Percentiles rank a stretch among this genome's conserved stretches.
Evolutionary conservation across 1,139 yeast species (phyloP).

Genomic region (Protomyces lactucae-debilis): DNA sequence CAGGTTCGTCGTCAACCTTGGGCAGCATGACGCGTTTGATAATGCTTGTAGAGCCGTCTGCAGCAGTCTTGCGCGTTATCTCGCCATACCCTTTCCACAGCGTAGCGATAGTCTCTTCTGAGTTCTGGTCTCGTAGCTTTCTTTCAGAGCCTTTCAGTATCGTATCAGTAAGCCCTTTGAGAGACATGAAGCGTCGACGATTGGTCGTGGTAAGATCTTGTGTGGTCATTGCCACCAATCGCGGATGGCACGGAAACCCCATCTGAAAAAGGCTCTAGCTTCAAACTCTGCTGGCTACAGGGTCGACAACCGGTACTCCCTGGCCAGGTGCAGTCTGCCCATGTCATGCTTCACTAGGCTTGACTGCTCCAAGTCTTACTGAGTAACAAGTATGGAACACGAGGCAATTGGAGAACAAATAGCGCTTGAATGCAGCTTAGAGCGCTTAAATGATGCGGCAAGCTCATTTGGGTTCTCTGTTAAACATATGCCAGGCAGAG

Average conservation of each 20-base stretch:
- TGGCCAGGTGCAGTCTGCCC: too few species aligned
- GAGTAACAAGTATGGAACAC: too few species aligned
- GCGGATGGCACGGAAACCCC: too few species aligned
- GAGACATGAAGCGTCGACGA: background rate
- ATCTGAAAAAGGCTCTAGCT: too few species aligned
- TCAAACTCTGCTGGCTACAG: too few species aligned
- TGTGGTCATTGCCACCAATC: too few species aligned
- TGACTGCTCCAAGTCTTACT: too few species aligned
- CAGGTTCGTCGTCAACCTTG: background rate
- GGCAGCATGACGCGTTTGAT: background rate
- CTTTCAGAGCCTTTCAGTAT: background rate
- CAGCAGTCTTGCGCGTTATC: background rate
- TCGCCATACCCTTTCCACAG: conserved; percentile 9
- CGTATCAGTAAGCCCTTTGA: background rate
- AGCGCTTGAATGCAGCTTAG: background rate
- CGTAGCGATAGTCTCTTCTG: background rate
- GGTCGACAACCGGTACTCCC: too few species aligned
- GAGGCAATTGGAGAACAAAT: too few species aligned
- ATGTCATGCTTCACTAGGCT: too few species aligned
- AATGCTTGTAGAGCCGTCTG: background rate
- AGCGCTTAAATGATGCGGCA: background rate
- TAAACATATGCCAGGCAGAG: background rate
- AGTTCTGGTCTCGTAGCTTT: background rate
- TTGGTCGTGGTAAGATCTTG: too few species aligned
- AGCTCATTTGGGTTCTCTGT: background rate